These are phyloP conservation scores for Ananas comosus DNA, from an alignment of 176 grass and related monocot species.

Conservation along the genomic window DNA sequence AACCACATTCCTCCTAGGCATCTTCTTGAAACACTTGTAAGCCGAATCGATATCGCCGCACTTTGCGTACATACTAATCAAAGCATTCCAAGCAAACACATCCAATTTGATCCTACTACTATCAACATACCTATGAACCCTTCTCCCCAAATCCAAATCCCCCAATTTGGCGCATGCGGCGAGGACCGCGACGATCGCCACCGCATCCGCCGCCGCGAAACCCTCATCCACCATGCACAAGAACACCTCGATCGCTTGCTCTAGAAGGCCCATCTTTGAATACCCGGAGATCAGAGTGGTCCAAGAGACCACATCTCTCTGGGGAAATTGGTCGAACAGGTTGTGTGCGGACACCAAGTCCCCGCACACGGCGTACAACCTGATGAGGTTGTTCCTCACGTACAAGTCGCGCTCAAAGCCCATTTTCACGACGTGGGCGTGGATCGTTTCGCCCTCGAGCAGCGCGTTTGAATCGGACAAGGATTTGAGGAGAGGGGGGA, in stretches of 20 bases:
- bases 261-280: background rate
- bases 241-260: constrained; percentile 26
- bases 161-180: constrained; percentile 36
- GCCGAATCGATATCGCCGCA: constrained; percentile 48
- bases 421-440: constrained; percentile 25
- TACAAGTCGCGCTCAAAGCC: constrained; percentile 18
- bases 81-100: constrained; percentile 53
- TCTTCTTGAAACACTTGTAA: constrained; percentile 30
- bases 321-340: constrained; percentile 16
- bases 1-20: constrained; percentile 30
- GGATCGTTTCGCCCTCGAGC: constrained; percentile 17
- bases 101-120: constrained; percentile 22
- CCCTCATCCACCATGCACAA: constrained; percentile 4
- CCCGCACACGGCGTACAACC: constrained; percentile 25
- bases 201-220: constrained; percentile 9
- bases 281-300: constrained; percentile 32
- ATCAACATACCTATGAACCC: constrained; percentile 40
- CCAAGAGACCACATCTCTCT: constrained; percentile 38
- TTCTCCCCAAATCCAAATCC: constrained; percentile 28
- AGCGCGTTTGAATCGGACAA: constrained; percentile 14
- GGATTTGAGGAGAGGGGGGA: constrained; percentile 27
- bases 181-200: constrained; percentile 37
- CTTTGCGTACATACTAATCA: constrained; percentile 67
- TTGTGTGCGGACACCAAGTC: background rate
- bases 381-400: constrained; percentile 30